phyloP scores from a whole-genome alignment of 2,329 filamentous ascomycete genomes.

The Diaporthe longicolla region DNA sequence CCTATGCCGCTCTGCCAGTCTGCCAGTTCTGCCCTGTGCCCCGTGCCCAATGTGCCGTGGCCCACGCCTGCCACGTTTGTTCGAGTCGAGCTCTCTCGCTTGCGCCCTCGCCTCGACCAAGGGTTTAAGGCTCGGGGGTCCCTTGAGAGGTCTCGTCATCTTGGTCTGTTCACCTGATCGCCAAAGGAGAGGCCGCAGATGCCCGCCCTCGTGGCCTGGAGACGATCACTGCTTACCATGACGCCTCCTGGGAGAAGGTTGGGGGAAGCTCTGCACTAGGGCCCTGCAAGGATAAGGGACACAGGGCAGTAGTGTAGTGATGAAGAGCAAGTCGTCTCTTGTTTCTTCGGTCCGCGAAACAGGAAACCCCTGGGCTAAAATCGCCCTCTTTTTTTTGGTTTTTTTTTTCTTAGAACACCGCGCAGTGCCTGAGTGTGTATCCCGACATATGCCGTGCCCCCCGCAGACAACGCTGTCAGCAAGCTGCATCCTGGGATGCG shows the following conservation, averaged over 20 bases:
- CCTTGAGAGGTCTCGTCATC: conserved; percentile 19
- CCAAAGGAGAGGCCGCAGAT: conserved; percentile 11
- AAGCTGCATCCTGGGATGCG: conserved; percentile 21
- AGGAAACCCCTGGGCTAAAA: neutral
- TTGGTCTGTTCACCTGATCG: conserved; percentile 25
- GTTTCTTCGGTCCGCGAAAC: conserved; percentile 5
- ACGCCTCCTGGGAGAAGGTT: conserved; percentile 1
- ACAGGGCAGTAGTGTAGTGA: neutral
- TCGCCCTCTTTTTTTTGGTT: neutral
- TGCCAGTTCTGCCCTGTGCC: neutral
- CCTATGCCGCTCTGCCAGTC: neutral
- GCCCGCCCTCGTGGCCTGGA: conserved; percentile 2
- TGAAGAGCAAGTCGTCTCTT: conserved; percentile 5
- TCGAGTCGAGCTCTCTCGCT: neutral
- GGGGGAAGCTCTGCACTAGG: neutral
- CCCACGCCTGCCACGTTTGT: conserved; percentile 23
- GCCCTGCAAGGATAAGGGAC: neutral
- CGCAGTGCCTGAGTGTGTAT: neutral
- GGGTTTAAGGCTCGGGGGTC: neutral
- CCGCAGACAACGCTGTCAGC: conserved; percentile 12
- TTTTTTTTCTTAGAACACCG: neutral
- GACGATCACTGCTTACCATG: conserved; percentile 14
- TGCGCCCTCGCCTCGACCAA: neutral
- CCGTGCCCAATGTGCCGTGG: neutral
- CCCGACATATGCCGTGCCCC: conserved; percentile 3